These are phyloP conservation scores for Kwoniella shivajii DNA, from an alignment of 1,284 basidiomycete species.

Conservation along the genomic window DNA sequence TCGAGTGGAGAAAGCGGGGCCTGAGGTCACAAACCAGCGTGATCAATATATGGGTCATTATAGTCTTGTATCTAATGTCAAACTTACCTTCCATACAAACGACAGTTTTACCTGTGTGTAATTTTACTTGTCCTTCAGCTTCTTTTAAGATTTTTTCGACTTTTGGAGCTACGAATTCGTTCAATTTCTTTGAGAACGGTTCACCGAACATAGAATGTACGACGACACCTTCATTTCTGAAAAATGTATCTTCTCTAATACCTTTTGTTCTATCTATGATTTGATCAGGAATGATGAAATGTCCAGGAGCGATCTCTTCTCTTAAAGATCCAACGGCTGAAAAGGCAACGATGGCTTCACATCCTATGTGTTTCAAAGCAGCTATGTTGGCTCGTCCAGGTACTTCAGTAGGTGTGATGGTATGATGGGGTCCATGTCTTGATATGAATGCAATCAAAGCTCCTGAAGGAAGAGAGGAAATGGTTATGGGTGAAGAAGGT, in stretches of 20 bases:
- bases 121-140: constrained; percentile 59
- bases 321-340: constrained; percentile 93
- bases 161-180: constrained; percentile 66
- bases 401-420: constrained; percentile 70
- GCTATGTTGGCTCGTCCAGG: constrained; percentile 92
- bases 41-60: background rate
- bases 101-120: constrained; percentile 81
- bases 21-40: constrained; percentile 19
- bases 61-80: constrained; percentile 14
- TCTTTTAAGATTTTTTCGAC: constrained; percentile 67
- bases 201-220: constrained; percentile 95
- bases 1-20: constrained; percentile 66
- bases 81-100: constrained; percentile 98
- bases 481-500: constrained; percentile 88
- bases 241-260: constrained; percentile 81
- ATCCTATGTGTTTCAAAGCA: constrained; percentile 88
- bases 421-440: constrained; percentile 81
- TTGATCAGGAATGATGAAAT: constrained; percentile 86
- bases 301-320: constrained; percentile 89
- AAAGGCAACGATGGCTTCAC: constrained; percentile 87
- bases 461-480: constrained; percentile 77
- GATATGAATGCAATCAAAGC: constrained; percentile 86
- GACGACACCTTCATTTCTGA: constrained; percentile 77
- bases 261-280: constrained; percentile 98
- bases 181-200: constrained; percentile 72